These are phyloP conservation scores for Monsonia emarginata DNA, from an alignment of 441 rosid species.

Conservation along the genomic window DNA sequence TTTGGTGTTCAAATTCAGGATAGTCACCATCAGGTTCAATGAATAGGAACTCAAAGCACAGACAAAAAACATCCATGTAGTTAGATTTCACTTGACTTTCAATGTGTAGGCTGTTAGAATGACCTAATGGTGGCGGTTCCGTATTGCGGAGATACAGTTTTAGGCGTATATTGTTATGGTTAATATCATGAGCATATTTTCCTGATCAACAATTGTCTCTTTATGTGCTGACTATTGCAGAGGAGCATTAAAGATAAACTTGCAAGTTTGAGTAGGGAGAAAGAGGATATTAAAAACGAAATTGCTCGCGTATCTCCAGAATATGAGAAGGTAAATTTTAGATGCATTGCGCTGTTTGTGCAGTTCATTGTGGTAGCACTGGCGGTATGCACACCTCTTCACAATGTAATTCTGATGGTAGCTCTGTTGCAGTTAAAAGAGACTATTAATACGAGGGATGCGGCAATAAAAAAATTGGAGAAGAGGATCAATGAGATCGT, in stretches of 20 bases:
- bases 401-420: slow-evolving; percentile 14
- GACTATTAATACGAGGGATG: slow-evolving; percentile 51
- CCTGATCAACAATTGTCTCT: not conserved
- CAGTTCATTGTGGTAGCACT: slow-evolving; percentile 9
- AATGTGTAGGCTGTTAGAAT: not conserved
- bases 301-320: slow-evolving; percentile 60
- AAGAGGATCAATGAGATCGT: slow-evolving; percentile 84
- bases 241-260: slow-evolving; percentile 82
- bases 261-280: slow-evolving; percentile 65
- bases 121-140: not conserved
- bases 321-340: slow-evolving; percentile 48
- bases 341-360: slow-evolving; percentile 3
- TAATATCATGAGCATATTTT: not conserved
- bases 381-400: not conserved
- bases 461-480: slow-evolving; percentile 66
- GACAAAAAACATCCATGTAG: not conserved
- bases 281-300: slow-evolving; percentile 54
- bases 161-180: not conserved
- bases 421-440: slow-evolving; percentile 38
- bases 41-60: not conserved
- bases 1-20: not conserved
- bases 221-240: slow-evolving; percentile 32
- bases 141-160: not conserved
- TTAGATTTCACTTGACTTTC: not conserved
- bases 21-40: not conserved